Base-by-base conservation (phyloP, 306 rosid genomes). In the Cucumis hystrix region DNA sequence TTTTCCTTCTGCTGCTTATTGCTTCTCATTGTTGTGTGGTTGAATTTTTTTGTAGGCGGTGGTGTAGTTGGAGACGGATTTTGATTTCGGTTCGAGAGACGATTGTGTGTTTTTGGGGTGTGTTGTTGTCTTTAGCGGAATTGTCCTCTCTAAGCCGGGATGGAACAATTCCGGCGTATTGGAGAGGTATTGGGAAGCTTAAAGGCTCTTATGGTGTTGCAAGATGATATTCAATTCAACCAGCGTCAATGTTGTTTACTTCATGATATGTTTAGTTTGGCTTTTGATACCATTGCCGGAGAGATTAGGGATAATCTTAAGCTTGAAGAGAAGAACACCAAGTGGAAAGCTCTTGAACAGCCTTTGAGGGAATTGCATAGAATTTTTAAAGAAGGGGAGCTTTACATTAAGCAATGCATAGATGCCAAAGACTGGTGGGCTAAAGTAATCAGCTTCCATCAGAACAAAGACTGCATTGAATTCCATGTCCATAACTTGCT, bases 81-180 rank as follows among this genome's bases (percentile, higher is more conserved):
- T 72, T 15, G 17, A 17, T 25, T 49, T 7, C 5, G 60, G 37
- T 23, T 49, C 3, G 45, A 14, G 77, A 30, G 45, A 18, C 43
- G 61, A 25, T 52, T 73, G 9, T 1, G 43, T 71, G 40, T 8
- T 4, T 73, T 71, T 71, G 6, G 14, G 21, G 76, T 13, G 6
- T 13, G 6, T 47, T 13, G 16, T 14, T 8, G 8, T 33, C 49
- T 20, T 54, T 12, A 3, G 45, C 40, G 33, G 17, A 37, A 7
- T 13, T 6, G 9, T 74, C 14, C 69, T 61, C 61, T 60, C 75
- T 74, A 58, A 51, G 80, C 84, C 80, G 88, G 92, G 88, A 96
- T 96, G 99, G 99, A 96, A 78, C 96, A 92, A 71, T 91, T 91
- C 91, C 98, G 99, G 91, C 98, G 81, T 25, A 87, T 96, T 6